These are phyloP conservation scores for Trichaptum fuscoviolaceum DNA, from an alignment of 768 basidiomycete genomes.

Conservation along the genomic window DNA sequence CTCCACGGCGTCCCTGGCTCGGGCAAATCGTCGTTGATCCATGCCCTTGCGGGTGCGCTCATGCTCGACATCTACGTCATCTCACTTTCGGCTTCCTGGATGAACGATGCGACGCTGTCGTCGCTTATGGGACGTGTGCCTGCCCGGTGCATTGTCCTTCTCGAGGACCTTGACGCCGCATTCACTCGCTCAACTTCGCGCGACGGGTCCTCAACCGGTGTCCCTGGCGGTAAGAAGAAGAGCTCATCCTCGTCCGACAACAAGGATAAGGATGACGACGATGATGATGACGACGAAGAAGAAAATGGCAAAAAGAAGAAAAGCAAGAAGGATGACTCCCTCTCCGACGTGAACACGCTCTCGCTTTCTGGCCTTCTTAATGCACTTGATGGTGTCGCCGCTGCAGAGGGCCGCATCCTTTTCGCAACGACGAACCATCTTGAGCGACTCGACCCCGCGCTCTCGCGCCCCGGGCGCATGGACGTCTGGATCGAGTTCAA, in stretches of 20 bases:
- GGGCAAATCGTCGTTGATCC: constrained; percentile 83
- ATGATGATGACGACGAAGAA: constrained; percentile 28
- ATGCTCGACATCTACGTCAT: constrained; percentile 91
- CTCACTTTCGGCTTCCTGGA: constrained; percentile 80
- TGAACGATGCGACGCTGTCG: constrained; percentile 80
- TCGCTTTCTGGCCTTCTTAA: constrained; percentile 79
- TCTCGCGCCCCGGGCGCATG: constrained; percentile 89
- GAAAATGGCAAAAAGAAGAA: constrained; percentile 38
- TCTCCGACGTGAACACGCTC: constrained; percentile 77
- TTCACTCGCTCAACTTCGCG: constrained; percentile 74
- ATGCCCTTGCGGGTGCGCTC: constrained; percentile 83
- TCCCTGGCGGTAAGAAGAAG: constrained; percentile 30
- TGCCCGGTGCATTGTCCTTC: constrained; percentile 76
- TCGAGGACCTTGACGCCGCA: constrained; percentile 89
- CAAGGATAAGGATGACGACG: constrained; percentile 24
- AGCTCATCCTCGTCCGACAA: constrained; percentile 31
- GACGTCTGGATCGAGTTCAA: constrained; percentile 92
- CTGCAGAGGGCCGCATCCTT: constrained; percentile 80
- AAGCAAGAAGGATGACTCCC: constrained; percentile 42
- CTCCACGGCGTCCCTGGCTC: constrained; percentile 82
- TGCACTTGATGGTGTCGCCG: constrained; percentile 81
- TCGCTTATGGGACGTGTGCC: constrained; percentile 86
- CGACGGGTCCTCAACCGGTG: constrained; percentile 47
- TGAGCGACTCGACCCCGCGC: constrained; percentile 85
- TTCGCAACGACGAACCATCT: constrained; percentile 92